Base-by-base conservation (phyloP, 2,329 filamentous ascomycete genomes). In the Pseudophaeomoniella oleicola region DNA sequence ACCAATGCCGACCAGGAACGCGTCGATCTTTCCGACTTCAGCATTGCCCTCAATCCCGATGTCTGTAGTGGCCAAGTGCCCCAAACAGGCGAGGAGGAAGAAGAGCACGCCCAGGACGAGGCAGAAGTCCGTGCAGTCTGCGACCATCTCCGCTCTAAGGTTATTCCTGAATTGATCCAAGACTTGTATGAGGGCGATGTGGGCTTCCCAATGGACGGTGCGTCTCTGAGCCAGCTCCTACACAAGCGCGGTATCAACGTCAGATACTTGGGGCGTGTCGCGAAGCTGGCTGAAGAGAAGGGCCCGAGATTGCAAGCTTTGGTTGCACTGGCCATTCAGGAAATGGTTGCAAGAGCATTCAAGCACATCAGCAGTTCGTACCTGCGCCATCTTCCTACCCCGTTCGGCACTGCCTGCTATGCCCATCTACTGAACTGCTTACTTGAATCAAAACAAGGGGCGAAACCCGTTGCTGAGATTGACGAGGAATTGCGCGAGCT, bases 181-280 rank as follows among this genome's bases (percentile, higher is more conserved):
- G 88, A 98, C 50, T 72, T 98, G 40, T 80, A 81, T 53, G 84
- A 93, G 46, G 87, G 85, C 4, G 88, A 98, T 47, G 80, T 94
- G 46, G 90, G 88, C 50, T 96, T 96, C 66, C 90, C 90, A 10
- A 94, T 96, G 85, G 92, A 98, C 50, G 90, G 90, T n/a, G 75
- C 82, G 51, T 94, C 88, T 14, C 68, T 98, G 40, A 84, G 81
- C 50, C 77, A 78, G 45, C 72, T 94, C 36, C 69, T 98, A 53
- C 90, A 98, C 67, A 94, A 94, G 69, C 83, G 88, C 30, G 90
- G 90, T 61, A 87, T 98, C 65, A 98, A 98, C 63, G 72, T 96
- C 43, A 76, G 92, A 51, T 98, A 98, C 57, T 71, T 96, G n/a
- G 90, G 90, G 46, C 81, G 78, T 58, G 62, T 98, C 43, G 81